Evolutionary conservation across 805 yeast species (phyloP), one percentile per base, ranked within the genome.

Genomic region (Zygotorulaspora florentina): DNA sequence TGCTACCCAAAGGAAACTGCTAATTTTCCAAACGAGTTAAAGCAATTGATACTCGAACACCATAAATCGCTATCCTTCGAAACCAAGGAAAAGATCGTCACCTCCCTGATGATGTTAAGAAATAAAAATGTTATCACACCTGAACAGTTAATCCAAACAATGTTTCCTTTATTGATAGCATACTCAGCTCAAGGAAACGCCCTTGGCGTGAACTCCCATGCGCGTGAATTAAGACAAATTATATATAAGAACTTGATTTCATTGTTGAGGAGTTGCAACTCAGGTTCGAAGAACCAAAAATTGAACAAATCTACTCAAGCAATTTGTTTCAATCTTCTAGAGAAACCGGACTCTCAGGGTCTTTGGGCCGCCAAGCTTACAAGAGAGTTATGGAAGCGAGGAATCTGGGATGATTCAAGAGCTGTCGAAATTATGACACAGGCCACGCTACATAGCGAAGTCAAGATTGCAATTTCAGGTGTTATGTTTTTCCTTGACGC

Each of bases 341-440:
- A 88, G 53, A 69, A 86, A 64, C 80, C 85, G 48, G 86, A 81
- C 54, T 76, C 87, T 34, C 87, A 85, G 57, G 96, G 97, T 30
- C 70, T 93, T 18, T 93, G 98, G 97, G 97, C 98, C 7, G 87
- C 97, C 2, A 90, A 88, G 59, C 71, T 93, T 46, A 89, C 97
- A 4, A 79, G 98, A 62, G 98, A 93, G 66, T 72, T 93, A 42
- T 93, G 99, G 99, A 79, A 96, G 71, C 78, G 98, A 63, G 96
- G 96, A 61, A 86, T 93, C 47, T 93, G 99, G 99, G 97, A 89
- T 65, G 99, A 93, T 65, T 79, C 96, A 0, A 75, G 97, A 58
- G 85, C 98, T 0, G 96, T 93, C n/a, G 99, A 93, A 67, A 81
- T 93, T 59, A 90, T 93, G 98, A 84, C 95, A 1, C 93, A 88